Evolutionary conservation across 345 rosid genomes (phyloP), one percentile per base, ranked within the genome.

Genomic region (Lepidium didymum): DNA sequence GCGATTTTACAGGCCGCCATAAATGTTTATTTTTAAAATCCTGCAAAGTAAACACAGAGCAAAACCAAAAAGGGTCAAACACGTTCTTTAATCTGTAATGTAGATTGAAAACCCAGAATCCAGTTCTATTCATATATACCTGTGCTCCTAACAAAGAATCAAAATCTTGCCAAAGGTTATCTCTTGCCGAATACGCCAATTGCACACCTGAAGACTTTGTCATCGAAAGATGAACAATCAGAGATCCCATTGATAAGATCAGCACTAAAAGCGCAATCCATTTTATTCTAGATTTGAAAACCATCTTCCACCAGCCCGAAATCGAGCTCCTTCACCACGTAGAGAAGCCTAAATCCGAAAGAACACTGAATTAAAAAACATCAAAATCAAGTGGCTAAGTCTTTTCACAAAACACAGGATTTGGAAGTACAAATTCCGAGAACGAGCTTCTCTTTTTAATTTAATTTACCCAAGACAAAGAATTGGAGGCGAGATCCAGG

Each of bases 201-300:
- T 77, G 78, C 41, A 81, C 73, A 62, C 79, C 63, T 0, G 99
- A 89, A 73, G 81, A 77, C 87, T 89, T 87, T 23, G 98, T 89
- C 29, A 95, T 77, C 3, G 85, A 88, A 37, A 91, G 89, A 70
- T 91, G 99, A 75, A 83, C 76, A 76, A 95, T 61, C 25, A 95
- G 72, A 68, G 97, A 95, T 76, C 81, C 92, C 55, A 81, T 75
- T 15, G 99, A 95, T 66, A 95, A 73, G 43, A 83, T 70, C 59
- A 91, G 67, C 29, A 90, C 96, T 18, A 88, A 64, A 1, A 95
- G 78, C 55, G 91, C 96, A 64, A 90, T 80, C 96, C 93, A 86
- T 75, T 95, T 95, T 51, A 95, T 87, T 79, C 84, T 91, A 27
- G 99, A 86, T 80, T 83, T 87, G 76, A 86, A 82, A 75, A 79